Conservation (phyloP, 1,284 basidiomycete genomes). For the Apiotrichum gracile region DNA sequence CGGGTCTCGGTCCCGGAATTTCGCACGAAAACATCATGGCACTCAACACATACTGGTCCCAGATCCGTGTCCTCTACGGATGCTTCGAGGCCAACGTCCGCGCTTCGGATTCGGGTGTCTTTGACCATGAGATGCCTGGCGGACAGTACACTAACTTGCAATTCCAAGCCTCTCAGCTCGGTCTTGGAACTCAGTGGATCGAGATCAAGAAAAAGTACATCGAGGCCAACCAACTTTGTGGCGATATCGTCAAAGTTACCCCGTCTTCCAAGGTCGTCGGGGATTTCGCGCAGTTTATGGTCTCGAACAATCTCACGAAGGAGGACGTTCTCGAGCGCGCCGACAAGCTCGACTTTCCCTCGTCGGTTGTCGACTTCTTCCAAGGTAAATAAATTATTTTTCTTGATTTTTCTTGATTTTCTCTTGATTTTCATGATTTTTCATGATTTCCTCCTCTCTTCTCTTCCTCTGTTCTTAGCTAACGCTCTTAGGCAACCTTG, state of each 20-base stretch:
- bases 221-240: slow-evolving; percentile 91
- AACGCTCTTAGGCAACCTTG: too few relatives aligned
- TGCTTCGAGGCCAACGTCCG: slow-evolving; percentile 99
- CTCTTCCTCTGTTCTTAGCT: too few relatives aligned
- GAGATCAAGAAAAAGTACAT: slow-evolving; percentile 99
- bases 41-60: slow-evolving; percentile 97
- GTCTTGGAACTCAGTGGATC: slow-evolving; percentile 94
- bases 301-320: slow-evolving; percentile 83
- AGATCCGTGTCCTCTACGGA: slow-evolving; percentile 88
- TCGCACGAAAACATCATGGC: slow-evolving; percentile 96
- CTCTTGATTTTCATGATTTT: too few relatives aligned
- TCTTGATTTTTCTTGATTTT: too few relatives aligned
- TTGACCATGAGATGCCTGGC: slow-evolving; percentile 99
- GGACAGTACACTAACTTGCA: slow-evolving; percentile 84
- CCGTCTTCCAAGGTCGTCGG: slow-evolving; percentile 99
- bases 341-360: slow-evolving; percentile 91
- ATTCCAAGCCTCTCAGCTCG: slow-evolving; percentile 98
- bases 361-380: slow-evolving; percentile 93
- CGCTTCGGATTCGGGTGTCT: slow-evolving; percentile 92
- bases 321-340: slow-evolving; percentile 81
- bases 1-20: slow-evolving; percentile 89
- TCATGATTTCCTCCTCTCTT: too few relatives aligned
- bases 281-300: slow-evolving; percentile 99
- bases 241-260: slow-evolving; percentile 98
- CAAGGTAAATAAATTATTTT: too few relatives aligned